Percentiles rank a stretch among this genome's conserved stretches.
These are phyloP conservation scores for Calvatia gigantea DNA, from an alignment of 768 basidiomycete genomes.

Conservation along the genomic window DNA sequence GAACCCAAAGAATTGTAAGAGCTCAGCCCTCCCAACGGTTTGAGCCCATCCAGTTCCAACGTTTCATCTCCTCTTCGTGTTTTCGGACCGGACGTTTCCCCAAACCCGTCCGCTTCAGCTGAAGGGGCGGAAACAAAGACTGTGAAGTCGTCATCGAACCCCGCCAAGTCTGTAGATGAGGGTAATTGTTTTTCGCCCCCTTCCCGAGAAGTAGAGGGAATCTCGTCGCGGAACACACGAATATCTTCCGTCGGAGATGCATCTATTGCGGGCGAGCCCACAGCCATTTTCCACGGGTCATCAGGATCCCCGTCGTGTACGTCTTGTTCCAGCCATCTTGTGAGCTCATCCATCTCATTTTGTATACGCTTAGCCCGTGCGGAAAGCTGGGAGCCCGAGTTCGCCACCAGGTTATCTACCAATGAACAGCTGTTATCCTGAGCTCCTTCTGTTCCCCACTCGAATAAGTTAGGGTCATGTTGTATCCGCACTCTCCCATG, in stretches of 20 bases:
- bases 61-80: constrained; percentile 3
- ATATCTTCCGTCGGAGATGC: constrained; percentile 23
- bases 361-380: constrained; percentile 32
- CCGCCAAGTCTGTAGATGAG: not conserved
- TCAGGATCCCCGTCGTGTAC: constrained; percentile 26
- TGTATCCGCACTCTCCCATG: constrained; percentile 20
- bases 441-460: constrained; percentile 38
- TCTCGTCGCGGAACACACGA: not conserved
- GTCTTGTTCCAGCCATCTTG: constrained; percentile 59
- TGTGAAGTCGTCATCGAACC: constrained; percentile 79
- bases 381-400: constrained; percentile 17
- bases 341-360: constrained; percentile 55
- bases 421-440: constrained; percentile 10
- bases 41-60: constrained; percentile 12
- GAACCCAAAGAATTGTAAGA: constrained; percentile 55
- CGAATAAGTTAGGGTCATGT: constrained; percentile 29
- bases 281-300: constrained; percentile 39
- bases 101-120: constrained; percentile 12
- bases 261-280: constrained; percentile 24
- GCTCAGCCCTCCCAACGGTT: constrained; percentile 9
- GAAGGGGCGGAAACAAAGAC: constrained; percentile 68
- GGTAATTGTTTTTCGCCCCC: not conserved
- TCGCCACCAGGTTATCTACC: constrained; percentile 9
- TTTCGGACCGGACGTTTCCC: constrained; percentile 7
- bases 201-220: not conserved